A percentile compares a stretch with the other conserved stretches of the same genome.
These are phyloP conservation scores for Dendrobium nobile DNA, from an alignment of 106 monocot species.

Conservation along the genomic window DNA sequence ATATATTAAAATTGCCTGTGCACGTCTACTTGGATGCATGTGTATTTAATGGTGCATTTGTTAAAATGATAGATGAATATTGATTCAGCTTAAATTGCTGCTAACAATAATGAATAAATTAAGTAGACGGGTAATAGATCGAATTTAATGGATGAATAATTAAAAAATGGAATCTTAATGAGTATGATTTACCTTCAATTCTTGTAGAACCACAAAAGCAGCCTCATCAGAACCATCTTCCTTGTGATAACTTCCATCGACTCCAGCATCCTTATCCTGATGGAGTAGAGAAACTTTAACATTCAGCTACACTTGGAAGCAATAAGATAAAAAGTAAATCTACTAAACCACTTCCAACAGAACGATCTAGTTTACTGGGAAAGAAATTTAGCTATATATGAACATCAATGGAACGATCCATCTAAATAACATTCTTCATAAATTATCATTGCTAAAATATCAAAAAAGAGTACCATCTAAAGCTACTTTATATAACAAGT, in stretches of 20 bases:
- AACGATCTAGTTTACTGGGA: neutral
- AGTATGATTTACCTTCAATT: slow-evolving; percentile 41
- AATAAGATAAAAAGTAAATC: neutral
- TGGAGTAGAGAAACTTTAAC: slow-evolving; percentile 10
- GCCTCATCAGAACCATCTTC: slow-evolving; percentile 25
- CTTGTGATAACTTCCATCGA: slow-evolving; percentile 15
- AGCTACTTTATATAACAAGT: neutral
- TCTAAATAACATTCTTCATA: neutral
- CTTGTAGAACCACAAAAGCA: slow-evolving; percentile 36
- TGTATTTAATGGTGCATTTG: too few relatives aligned
- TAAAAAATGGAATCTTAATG: neutral
- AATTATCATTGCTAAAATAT: neutral
- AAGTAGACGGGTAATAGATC: neutral
- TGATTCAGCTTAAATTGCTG: neutral
- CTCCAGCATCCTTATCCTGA: slow-evolving; percentile 56
- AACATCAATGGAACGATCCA: neutral
- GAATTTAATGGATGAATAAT: neutral
- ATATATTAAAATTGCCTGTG: too few relatives aligned
- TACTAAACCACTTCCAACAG: neutral
- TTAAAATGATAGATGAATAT: neutral
- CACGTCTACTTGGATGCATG: too few relatives aligned
- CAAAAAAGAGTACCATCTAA: neutral
- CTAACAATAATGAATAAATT: neutral
- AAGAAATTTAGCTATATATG: neutral
- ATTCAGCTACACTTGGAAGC: neutral